Percentiles rank a stretch among this genome's conserved stretches.
phyloP scores from a whole-genome alignment of 768 basidiomycete genomes.

The Tremella mesenterica region DNA sequence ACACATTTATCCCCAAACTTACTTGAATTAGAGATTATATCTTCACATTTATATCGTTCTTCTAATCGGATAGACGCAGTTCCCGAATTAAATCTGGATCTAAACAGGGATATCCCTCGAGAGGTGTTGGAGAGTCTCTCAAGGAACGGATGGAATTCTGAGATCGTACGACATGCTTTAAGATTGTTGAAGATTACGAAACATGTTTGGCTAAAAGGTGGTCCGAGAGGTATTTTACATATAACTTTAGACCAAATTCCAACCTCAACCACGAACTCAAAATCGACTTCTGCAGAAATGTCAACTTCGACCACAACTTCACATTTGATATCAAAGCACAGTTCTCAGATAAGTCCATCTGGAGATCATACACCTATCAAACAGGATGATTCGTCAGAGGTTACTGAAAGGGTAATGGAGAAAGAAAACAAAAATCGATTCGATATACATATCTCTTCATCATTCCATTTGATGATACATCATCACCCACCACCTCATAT shows the following conservation, averaged over 20 bases:
- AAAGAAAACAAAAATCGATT: too few relatives aligned
- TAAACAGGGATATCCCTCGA: neutral
- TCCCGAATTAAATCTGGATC: too few relatives aligned
- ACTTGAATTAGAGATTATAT: conserved; percentile 54
- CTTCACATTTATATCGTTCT: too few relatives aligned
- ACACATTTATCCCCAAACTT: conserved; percentile 76
- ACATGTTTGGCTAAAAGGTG: conserved; percentile 77
- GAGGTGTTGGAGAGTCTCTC: neutral
- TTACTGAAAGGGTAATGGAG: too few relatives aligned
- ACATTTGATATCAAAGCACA: too few relatives aligned
- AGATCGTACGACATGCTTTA: neutral
- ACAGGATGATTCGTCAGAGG: too few relatives aligned
- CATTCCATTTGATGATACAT: conserved; percentile 60
- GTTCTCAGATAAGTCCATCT: too few relatives aligned
- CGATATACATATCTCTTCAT: too few relatives aligned
- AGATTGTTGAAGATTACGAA: conserved; percentile 76
- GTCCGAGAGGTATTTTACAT: conserved; percentile 53
- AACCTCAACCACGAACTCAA: too few relatives aligned
- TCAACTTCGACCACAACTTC: neutral
- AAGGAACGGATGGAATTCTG: neutral
- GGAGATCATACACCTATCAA: too few relatives aligned
- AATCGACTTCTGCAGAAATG: neutral
- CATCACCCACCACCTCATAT: conserved; percentile 60
- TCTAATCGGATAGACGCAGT: too few relatives aligned
- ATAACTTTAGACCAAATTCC: too few relatives aligned